Evolutionary conservation across 306 rosid genomes (phyloP).

Genomic region (Spatholobus suberectus): DNA sequence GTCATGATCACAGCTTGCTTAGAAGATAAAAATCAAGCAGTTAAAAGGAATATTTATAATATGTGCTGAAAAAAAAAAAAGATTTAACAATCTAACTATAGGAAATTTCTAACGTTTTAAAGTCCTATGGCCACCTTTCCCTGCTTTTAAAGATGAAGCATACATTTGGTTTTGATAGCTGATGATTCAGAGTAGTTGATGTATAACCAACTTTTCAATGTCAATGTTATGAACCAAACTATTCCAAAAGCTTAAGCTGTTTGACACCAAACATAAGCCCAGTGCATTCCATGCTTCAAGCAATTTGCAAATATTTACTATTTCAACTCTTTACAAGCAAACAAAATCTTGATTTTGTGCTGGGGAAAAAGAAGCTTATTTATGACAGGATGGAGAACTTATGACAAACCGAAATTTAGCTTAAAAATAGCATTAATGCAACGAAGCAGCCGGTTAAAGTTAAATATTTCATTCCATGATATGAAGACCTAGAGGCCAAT

Average conservation of each 20-base stretch:
- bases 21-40: constrained; percentile 10
- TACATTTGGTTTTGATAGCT: neutral
- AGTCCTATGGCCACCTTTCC: neutral
- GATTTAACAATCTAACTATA: neutral
- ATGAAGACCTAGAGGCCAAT: neutral
- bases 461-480: neutral
- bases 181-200: neutral
- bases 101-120: neutral
- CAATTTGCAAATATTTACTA: neutral
- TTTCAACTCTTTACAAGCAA: neutral
- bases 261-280: neutral
- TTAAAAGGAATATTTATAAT: neutral
- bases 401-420: neutral
- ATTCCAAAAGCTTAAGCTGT: neutral
- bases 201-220: neutral
- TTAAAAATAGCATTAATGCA: constrained; percentile 1
- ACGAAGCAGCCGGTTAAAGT: neutral
- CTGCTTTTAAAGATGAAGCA: constrained; percentile 22
- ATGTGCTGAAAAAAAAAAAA: neutral
- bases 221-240: neutral
- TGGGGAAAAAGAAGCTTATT: neutral
- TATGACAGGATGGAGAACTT: neutral
- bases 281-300: neutral
- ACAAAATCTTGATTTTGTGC: neutral
- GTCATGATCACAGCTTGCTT: neutral